Conservation (phyloP, 805 yeast genomes). For the Nakazawaea molendinolei region DNA sequence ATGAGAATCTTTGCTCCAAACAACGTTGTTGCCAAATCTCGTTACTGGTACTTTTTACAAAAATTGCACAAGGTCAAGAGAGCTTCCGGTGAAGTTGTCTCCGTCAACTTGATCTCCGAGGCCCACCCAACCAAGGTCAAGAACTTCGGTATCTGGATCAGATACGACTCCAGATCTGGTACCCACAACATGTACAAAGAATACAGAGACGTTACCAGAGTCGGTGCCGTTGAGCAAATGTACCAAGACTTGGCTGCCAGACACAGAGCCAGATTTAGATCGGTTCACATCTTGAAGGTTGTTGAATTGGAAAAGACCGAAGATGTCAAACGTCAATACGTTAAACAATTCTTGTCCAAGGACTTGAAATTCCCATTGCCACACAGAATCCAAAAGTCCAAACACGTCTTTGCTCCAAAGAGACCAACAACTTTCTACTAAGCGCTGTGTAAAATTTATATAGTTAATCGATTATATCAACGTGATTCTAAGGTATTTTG, state of each 20-base stretch:
- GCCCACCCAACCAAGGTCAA: slow-evolving; percentile 98
- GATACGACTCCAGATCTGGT: slow-evolving; percentile 99
- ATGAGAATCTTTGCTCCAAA: slow-evolving; percentile 99
- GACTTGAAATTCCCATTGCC: slow-evolving; percentile 99
- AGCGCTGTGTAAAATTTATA: slow-evolving; percentile 17
- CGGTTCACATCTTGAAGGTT: slow-evolving; percentile 98
- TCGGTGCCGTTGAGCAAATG: slow-evolving; percentile 96
- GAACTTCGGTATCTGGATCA: slow-evolving; percentile 99
- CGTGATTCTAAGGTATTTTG: no score
- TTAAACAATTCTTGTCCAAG: slow-evolving; percentile 91
- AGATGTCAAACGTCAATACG: slow-evolving; percentile 99
- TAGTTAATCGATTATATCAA: slow-evolving; percentile 3
- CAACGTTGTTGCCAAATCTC: slow-evolving; percentile 98
- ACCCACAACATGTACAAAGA: slow-evolving; percentile 99
- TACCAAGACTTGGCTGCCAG: slow-evolving; percentile 99
- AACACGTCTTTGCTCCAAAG: slow-evolving; percentile 81
- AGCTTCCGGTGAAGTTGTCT: slow-evolving; percentile 98
- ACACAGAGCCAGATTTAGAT: slow-evolving; percentile 99
- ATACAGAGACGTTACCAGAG: slow-evolving; percentile 99
- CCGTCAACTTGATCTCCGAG: slow-evolving; percentile 88
- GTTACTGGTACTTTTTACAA: slow-evolving; percentile 99
- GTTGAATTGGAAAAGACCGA: slow-evolving; percentile 97
- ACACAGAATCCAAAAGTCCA: slow-evolving; percentile 94
- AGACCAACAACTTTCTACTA: slow-evolving; percentile 98
- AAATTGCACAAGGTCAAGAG: slow-evolving; percentile 99